These are phyloP conservation scores for Buxus sempervirens DNA, from an alignment of 164 flowering plant species.

Conservation along the genomic window DNA sequence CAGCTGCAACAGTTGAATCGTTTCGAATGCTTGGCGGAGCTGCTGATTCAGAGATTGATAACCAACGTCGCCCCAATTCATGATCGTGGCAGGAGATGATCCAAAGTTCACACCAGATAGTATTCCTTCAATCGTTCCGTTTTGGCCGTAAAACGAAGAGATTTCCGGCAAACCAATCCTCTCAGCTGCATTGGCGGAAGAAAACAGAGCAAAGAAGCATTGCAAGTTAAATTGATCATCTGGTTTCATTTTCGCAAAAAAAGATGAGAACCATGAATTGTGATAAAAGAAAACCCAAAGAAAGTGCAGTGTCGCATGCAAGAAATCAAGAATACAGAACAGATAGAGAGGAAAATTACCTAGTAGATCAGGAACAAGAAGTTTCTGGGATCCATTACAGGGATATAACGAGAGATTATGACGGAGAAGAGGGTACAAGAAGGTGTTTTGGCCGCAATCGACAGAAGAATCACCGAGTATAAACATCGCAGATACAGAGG, in stretches of 20 bases:
- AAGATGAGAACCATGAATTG: neutral
- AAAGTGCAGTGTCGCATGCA: neutral
- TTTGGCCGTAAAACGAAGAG: slow-evolving; percentile 51
- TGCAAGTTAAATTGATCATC: neutral
- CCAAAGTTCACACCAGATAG: slow-evolving; percentile 62
- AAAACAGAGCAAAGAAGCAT: neutral
- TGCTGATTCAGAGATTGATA: slow-evolving; percentile 63
- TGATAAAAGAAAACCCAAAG: neutral
- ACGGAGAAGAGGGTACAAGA: slow-evolving; percentile 39
- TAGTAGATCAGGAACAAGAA: slow-evolving; percentile 58
- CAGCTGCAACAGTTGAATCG: slow-evolving; percentile 59
- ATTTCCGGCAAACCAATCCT: slow-evolving; percentile 46
- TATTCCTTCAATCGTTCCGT: slow-evolving; percentile 49
- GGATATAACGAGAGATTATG: slow-evolving; percentile 40
- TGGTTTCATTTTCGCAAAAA: neutral
- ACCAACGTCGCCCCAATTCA: slow-evolving; percentile 28
- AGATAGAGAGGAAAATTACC: slow-evolving; percentile 35
- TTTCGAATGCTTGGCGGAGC: slow-evolving; percentile 61
- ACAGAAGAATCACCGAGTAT: slow-evolving; percentile 78
- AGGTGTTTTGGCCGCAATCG: slow-evolving; percentile 56
- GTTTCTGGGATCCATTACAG: slow-evolving; percentile 40
- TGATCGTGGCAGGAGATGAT: slow-evolving; percentile 57
- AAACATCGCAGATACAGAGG: slow-evolving; percentile 34
- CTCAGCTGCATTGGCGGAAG: slow-evolving; percentile 40
- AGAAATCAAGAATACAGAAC: slow-evolving; percentile 9